Evolutionary conservation across 768 basidiomycete species (phyloP).

Genomic region (Clathrus columnatus): DNA sequence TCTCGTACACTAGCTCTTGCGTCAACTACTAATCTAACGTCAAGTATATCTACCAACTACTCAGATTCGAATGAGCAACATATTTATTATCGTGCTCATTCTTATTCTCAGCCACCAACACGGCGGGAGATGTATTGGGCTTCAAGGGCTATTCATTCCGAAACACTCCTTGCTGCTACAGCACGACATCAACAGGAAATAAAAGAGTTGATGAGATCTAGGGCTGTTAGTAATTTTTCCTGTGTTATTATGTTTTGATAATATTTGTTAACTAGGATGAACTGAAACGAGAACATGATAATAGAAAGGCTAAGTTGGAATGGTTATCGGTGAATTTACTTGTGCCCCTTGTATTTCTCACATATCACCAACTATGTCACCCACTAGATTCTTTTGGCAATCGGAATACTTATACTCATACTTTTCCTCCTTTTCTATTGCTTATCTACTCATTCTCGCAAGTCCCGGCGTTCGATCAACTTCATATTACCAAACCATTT

Average conservation of each 20-base stretch:
- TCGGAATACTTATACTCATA: slow-evolving; percentile 10
- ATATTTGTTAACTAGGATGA: slow-evolving; percentile 33
- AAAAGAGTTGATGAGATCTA: neutral
- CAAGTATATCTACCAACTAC: neutral
- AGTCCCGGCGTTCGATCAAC: slow-evolving; percentile 9
- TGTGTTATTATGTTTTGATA: neutral
- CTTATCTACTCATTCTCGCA: neutral
- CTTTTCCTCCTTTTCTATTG: slow-evolving; percentile 7
- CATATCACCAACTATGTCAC: neutral
- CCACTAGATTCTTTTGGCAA: slow-evolving; percentile 9
- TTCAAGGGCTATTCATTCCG: slow-evolving; percentile 54
- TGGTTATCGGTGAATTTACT: slow-evolving; percentile 38
- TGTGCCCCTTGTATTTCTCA: slow-evolving; percentile 4
- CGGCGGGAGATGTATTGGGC: slow-evolving; percentile 57
- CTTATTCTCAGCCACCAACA: slow-evolving; percentile 18
- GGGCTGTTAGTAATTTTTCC: neutral
- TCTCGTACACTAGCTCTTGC: neutral
- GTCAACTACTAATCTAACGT: neutral
- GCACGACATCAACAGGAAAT: slow-evolving; percentile 43
- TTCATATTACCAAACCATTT: slow-evolving; percentile 47
- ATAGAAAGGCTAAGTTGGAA: slow-evolving; percentile 42
- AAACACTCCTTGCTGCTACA: slow-evolving; percentile 46
- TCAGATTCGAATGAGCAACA: neutral
- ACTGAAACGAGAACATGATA: slow-evolving; percentile 34
- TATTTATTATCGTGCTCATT: neutral